These are phyloP conservation scores for Zygoascus biomembranicola DNA, from an alignment of 805 yeast genomes.

Conservation along the genomic window DNA sequence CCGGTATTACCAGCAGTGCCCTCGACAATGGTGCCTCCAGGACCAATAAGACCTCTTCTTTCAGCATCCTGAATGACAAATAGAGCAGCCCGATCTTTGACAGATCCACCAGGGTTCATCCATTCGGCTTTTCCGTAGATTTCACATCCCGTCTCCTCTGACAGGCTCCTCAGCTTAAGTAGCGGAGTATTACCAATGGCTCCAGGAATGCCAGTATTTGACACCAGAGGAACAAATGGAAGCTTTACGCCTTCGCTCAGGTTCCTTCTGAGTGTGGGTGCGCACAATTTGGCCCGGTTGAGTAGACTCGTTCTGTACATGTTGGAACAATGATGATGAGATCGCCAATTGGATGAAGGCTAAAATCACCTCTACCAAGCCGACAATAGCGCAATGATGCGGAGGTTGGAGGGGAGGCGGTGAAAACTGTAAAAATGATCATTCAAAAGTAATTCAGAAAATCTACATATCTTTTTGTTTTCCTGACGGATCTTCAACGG, in stretches of 20 bases:
- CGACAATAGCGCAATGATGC: too few species aligned
- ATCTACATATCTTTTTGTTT: too few species aligned
- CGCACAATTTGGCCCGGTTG: neutral
- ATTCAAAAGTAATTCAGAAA: too few species aligned
- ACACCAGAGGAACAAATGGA: constrained; percentile 57
- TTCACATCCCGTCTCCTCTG: constrained; percentile 56
- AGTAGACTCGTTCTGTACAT: neutral
- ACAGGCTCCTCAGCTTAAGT: constrained; percentile 48
- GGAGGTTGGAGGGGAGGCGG: too few species aligned
- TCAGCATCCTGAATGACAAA: constrained; percentile 76
- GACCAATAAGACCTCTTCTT: constrained; percentile 39
- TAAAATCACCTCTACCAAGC: too few species aligned
- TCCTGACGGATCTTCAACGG: too few species aligned
- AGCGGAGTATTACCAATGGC: constrained; percentile 95
- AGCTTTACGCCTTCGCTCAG: constrained; percentile 12
- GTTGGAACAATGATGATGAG: neutral
- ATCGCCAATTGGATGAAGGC: too few species aligned
- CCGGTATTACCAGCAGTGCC: constrained; percentile 98
- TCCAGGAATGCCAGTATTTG: constrained; percentile 61
- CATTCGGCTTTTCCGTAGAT: constrained; percentile 87
- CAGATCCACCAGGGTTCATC: constrained; percentile 91
- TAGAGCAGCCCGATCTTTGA: constrained; percentile 84
- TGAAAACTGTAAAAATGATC: too few species aligned
- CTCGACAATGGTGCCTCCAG: constrained; percentile 85
- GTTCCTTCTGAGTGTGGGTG: neutral